Percentiles rank a stretch among this genome's conserved stretches.
Evolutionary conservation across 257 asterid genomes (phyloP).

Genomic region (Fraxinus excelsior): DNA sequence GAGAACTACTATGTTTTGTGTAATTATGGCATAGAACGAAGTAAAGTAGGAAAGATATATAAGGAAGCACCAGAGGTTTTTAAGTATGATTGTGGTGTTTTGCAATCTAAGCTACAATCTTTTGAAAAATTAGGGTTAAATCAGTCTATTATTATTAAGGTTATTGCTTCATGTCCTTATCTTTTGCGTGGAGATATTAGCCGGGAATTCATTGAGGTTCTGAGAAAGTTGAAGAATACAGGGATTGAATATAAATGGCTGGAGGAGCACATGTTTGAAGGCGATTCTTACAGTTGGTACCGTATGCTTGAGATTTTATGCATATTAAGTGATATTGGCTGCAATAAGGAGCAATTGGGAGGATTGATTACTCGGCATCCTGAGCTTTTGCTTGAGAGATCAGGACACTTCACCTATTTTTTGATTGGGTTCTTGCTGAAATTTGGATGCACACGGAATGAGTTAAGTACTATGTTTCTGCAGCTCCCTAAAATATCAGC

Average conservation of each 20-base stretch:
- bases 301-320: slow-evolving; percentile 43
- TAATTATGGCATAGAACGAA: slow-evolving; percentile 58
- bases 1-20: slow-evolving; percentile 62
- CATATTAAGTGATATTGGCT: slow-evolving; percentile 43
- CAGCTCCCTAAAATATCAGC: slow-evolving; percentile 50
- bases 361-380: slow-evolving; percentile 42
- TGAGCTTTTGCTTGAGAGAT: slow-evolving; percentile 48
- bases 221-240: slow-evolving; percentile 40
- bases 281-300: slow-evolving; percentile 50
- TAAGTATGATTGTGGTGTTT: slow-evolving; percentile 40
- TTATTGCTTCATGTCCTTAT: slow-evolving; percentile 55
- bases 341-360: slow-evolving; percentile 43
- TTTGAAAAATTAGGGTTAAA: slow-evolving; percentile 50
- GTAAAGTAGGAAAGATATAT: slow-evolving; percentile 60
- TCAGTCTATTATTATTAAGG: slow-evolving; percentile 50
- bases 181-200: slow-evolving; percentile 43
- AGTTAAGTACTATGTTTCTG: slow-evolving; percentile 37
- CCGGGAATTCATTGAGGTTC: slow-evolving; percentile 38
- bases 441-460: slow-evolving; percentile 45
- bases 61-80: slow-evolving; percentile 59
- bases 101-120: slow-evolving; percentile 50
- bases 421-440: slow-evolving; percentile 55
- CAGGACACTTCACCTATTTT: slow-evolving; percentile 45
- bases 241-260: slow-evolving; percentile 51
- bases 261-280: slow-evolving; percentile 43